Evolutionary conservation across 2,329 filamentous ascomycete genomes (phyloP).

Genomic region (Neofusicoccum parvum): DNA sequence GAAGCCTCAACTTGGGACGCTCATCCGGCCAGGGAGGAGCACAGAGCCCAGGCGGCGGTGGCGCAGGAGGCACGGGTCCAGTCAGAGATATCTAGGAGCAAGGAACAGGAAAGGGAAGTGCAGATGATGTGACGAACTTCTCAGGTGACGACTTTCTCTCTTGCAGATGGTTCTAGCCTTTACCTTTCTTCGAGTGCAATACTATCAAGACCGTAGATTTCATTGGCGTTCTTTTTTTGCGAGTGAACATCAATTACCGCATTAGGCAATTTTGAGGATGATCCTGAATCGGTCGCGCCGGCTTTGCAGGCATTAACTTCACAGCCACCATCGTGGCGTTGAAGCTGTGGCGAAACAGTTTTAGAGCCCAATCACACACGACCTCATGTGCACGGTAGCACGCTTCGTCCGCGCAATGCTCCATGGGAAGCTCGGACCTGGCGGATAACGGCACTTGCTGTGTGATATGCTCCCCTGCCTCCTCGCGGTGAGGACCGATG

Average conservation of each 20-base stretch:
- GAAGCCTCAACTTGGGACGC: constrained; percentile 70
- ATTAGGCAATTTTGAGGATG: not conserved
- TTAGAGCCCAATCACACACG: not conserved
- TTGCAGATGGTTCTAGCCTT: constrained; percentile 1
- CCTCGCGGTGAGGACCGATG: too few relatives aligned
- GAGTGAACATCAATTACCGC: not conserved
- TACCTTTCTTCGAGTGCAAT: not conserved
- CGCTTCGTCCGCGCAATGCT: not conserved
- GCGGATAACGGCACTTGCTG: not conserved
- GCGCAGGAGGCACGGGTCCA: constrained; percentile 22
- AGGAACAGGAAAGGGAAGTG: not conserved
- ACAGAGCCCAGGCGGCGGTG: constrained; percentile 25
- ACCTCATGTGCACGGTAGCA: not conserved
- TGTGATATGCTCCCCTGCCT: too few relatives aligned
- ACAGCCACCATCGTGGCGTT: constrained; percentile 9
- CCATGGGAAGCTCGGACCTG: not conserved
- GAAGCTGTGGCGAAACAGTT: constrained; percentile 1
- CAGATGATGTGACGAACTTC: constrained; percentile 4
- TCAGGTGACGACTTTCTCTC: not conserved
- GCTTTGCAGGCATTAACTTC: not conserved
- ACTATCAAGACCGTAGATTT: not conserved
- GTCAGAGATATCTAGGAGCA: constrained; percentile 39
- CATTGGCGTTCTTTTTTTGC: not conserved
- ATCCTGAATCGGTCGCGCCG: not conserved
- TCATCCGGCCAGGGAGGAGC: constrained; percentile 25